Evolutionary conservation across 352 stramenopile species (phyloP).

Genomic region (Pythium plurisporium): DNA sequence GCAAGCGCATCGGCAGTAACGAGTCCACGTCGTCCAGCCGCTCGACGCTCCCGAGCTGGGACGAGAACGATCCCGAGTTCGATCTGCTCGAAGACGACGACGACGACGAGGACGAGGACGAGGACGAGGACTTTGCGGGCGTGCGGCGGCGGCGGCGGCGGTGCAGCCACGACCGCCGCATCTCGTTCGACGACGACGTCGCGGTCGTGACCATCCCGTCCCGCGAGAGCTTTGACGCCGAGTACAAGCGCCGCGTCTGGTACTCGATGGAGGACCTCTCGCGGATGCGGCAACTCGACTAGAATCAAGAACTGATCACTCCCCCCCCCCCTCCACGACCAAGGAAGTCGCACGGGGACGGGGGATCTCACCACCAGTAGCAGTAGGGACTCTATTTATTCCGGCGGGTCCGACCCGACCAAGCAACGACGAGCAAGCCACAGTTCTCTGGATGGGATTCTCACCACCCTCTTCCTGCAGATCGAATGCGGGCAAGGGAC

Average conservation of each 20-base stretch:
- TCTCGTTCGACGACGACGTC: conserved; percentile 73
- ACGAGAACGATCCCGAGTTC: conserved; percentile 29
- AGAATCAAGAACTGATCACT: background rate
- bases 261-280: conserved; percentile 69
- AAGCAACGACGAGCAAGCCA: background rate
- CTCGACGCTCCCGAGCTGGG: conserved; percentile 51
- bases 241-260: conserved; percentile 76
- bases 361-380: conserved; percentile 6
- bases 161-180: conserved; percentile 67
- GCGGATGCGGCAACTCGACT: conserved; percentile 35
- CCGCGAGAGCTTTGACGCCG: conserved; percentile 64
- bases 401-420: background rate
- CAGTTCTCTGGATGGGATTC: too few species aligned
- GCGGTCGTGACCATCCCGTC: conserved; percentile 69
- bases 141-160: conserved; percentile 45
- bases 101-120: conserved; percentile 50
- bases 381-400: conserved; percentile 25
- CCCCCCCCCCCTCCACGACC: background rate
- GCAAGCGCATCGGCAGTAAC: conserved; percentile 40
- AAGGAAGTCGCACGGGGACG: background rate
- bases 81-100: conserved; percentile 43
- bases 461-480: conserved; percentile 4
- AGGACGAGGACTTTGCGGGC: conserved; percentile 29
- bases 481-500: conserved; percentile 18
- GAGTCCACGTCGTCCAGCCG: conserved; percentile 18